These are phyloP conservation scores for Aegilops umbellulata DNA, from an alignment of 176 grass and related monocot genomes.

Conservation along the genomic window DNA sequence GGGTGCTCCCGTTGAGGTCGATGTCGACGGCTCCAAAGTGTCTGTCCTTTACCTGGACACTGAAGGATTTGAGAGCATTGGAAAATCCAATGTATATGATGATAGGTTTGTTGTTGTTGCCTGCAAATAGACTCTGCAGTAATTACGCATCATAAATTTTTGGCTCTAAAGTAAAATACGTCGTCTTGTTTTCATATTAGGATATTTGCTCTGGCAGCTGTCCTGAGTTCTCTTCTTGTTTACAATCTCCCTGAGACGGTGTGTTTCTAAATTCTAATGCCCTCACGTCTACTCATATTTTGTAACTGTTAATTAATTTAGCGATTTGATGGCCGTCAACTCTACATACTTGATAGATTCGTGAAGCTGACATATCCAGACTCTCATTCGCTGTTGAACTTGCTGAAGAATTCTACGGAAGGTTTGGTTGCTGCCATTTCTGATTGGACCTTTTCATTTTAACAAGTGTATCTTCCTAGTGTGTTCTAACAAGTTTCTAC, in stretches of 20 bases:
- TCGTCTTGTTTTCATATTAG: slow-evolving; percentile 28
- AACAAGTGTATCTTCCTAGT: neutral
- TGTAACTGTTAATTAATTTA: slow-evolving; percentile 11
- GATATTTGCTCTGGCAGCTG: slow-evolving; percentile 93
- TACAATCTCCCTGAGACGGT: slow-evolving; percentile 98
- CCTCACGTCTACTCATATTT: neutral
- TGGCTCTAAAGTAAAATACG: neutral
- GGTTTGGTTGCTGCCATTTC: slow-evolving; percentile 40
- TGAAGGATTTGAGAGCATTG: slow-evolving; percentile 93
- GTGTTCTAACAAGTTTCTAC: slow-evolving; percentile 41
- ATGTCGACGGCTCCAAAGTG: slow-evolving; percentile 69
- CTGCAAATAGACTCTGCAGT: neutral
- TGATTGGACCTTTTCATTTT: slow-evolving; percentile 6
- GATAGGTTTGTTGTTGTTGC: slow-evolving; percentile 63
- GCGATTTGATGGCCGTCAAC: neutral
- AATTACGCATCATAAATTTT: slow-evolving; percentile 4
- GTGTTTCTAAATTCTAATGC: slow-evolving; percentile 27
- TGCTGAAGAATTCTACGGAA: slow-evolving; percentile 97
- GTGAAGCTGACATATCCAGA: slow-evolving; percentile 89
- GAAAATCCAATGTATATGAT: slow-evolving; percentile 99
- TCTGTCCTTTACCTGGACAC: slow-evolving; percentile 92
- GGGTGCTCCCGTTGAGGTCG: slow-evolving; percentile 72
- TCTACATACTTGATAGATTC: slow-evolving; percentile 62
- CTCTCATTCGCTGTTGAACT: slow-evolving; percentile 95
- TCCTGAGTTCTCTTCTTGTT: slow-evolving; percentile 90